A percentile compares a stretch with the other conserved stretches of the same genome.
Evolutionary conservation across 73 alveolate species (phyloP).

Genomic region (Paramecium sexaurelia): DNA sequence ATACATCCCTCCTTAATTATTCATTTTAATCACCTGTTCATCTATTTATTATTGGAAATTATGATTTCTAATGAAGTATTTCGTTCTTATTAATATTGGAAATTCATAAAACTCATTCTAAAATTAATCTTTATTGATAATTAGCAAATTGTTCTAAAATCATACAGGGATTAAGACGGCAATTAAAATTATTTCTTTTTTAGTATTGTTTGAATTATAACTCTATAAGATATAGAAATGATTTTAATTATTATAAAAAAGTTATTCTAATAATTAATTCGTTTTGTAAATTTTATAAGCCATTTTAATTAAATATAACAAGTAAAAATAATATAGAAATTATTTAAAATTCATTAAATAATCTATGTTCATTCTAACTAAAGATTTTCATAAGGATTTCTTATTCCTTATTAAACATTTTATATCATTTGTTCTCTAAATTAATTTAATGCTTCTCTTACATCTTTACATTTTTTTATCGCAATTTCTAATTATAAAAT

Average conservation of each 20-base stretch:
- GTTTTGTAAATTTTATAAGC: no score
- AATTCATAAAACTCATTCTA: no score
- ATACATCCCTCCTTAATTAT: not conserved
- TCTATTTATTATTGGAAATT: not conserved
- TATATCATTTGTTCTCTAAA: slow-evolving; percentile 67
- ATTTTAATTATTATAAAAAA: no score
- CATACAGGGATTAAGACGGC: not conserved
- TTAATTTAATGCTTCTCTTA: slow-evolving; percentile 61
- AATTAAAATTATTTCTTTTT: not conserved
- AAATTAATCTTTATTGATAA: no score
- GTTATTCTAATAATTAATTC: no score
- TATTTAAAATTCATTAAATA: not conserved
- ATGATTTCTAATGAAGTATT: no score
- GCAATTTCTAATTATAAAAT: slow-evolving; percentile 53
- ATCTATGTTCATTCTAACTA: slow-evolving; percentile 39
- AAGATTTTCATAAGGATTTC: slow-evolving; percentile 66
- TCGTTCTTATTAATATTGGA: no score
- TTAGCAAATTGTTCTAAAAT: no score
- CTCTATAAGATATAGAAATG: no score
- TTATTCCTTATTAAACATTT: slow-evolving; percentile 55
- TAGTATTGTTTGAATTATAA: no score
- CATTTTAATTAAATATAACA: no score
- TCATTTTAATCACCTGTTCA: not conserved
- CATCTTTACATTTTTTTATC: slow-evolving; percentile 60
- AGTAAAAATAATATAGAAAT: not conserved